Base-by-base conservation (phyloP, 345 rosid genomes). In the Dipteronia dyeriana region DNA sequence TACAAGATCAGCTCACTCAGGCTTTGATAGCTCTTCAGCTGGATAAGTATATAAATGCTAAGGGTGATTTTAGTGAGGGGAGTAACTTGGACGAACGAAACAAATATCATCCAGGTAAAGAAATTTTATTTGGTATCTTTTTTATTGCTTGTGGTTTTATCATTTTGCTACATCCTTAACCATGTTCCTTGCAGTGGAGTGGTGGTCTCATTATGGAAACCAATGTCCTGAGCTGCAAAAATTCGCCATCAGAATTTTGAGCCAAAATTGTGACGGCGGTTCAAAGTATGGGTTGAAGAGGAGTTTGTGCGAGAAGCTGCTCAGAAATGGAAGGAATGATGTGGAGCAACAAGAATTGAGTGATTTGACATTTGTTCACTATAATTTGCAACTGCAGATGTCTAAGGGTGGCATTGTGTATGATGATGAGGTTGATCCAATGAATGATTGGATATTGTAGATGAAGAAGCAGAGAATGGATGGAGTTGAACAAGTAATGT, bases 141-240 rank as follows among this genome's bases (percentile, higher is more conserved):
- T 41, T 8, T 0, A 41, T 41, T 41, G 45, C 9, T 7, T 41
- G 45, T 9, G 10, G 9, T 41, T 41, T 41, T 10, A 41, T 8
- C 9, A 41, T 41, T 41, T 41, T 41, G 10, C 9, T 34, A 34
- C 4, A 34, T 34, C 38, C 5, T 34, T 34, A 34, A 34, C 38
- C 6, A 41, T 41, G 20, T 34, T 23, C 39, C 59, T 41, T 69
- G 76, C 79, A 86, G 87, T 75, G 2, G 78, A 78, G 31, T 86
- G 89, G 89, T 86, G 85, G 89, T 78, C 70, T 25, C 75, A 22
- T 7, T 82, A 78, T 68, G 86, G 84, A 73, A 73, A 73, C 56
- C 73, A 86, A 57, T 66, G 62, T 43, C 84, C 82, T 0, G 84
- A 86, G 84, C 78, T 84, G 75, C 86, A 80, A 65, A 78, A 71